Percentiles rank a stretch among this genome's conserved stretches.
Evolutionary conservation across 768 basidiomycete genomes (phyloP).

Genomic region (Pleurotus pulmonarius): DNA sequence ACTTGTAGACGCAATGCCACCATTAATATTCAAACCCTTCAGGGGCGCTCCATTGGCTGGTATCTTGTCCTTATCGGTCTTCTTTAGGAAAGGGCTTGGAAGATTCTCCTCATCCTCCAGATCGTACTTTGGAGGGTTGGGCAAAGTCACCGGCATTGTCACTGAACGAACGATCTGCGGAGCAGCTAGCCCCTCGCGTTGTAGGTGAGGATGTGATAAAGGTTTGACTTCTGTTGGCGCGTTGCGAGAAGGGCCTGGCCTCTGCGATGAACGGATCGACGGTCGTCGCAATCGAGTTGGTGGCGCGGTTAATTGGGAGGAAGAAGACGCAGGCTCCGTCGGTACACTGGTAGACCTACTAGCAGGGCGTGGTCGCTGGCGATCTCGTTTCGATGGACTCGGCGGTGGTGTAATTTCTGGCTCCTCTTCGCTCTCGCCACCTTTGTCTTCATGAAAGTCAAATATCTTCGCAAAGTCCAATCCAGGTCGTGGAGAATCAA

Average conservation of each 20-base stretch:
- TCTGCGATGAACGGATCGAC: conserved; percentile 45
- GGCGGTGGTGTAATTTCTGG: conserved; percentile 35
- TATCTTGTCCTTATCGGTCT: conserved; percentile 36
- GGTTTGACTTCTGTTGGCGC: conserved; percentile 29
- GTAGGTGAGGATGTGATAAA: conserved; percentile 41
- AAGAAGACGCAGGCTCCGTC: conserved; percentile 8
- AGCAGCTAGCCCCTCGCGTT: conserved; percentile 11
- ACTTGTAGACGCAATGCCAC: neutral
- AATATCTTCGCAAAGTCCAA: conserved; percentile 79
- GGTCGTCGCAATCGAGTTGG: conserved; percentile 53
- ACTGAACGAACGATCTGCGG: conserved; percentile 8
- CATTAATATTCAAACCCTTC: conserved; percentile 2
- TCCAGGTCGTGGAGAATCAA: conserved; percentile 67
- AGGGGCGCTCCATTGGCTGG: conserved; percentile 8
- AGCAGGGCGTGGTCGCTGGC: conserved; percentile 22
- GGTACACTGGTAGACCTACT: conserved; percentile 13
- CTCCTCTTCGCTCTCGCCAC: conserved; percentile 24
- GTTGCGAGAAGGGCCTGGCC: conserved; percentile 20
- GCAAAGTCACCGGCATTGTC: conserved; percentile 17
- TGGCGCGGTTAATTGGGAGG: conserved; percentile 22
- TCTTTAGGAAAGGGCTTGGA: conserved; percentile 79
- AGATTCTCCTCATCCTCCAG: conserved; percentile 78
- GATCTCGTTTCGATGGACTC: conserved; percentile 44
- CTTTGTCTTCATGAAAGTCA: conserved; percentile 52
- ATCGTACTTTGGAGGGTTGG: conserved; percentile 53